Evolutionary conservation across 257 asterid genomes (phyloP), one percentile per base, ranked within the genome.

Genomic region (Verbascum thapsus): DNA sequence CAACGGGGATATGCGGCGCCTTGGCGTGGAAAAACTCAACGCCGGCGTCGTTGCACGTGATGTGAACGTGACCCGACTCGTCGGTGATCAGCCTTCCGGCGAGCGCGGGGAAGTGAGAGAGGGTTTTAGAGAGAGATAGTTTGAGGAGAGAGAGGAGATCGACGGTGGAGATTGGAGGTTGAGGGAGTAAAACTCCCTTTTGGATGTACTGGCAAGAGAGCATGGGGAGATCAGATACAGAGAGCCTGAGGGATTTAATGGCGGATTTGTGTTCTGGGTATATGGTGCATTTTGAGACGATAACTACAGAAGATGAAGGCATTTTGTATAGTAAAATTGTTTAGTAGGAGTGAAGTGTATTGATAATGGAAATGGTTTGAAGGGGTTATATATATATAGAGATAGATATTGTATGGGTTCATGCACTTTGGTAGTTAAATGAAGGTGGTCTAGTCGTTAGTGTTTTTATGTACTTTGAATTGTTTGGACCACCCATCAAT

Each of bases 141-240:
- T 86, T 80, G 74, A 92, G 81, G 68, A 74, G 86, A 13, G 90
- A 58, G 48, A 88, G 57, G 37, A 88, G 95, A 8, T 69, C 71
- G 17, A 51, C 30, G 52, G 85, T 40, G 47, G 80, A 68, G 30
- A 78, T 72, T 0, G 88, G 81, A 1, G 92, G 84, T 11, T 67
- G 56, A 0, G 96, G 83, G 2, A 92, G 79, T 8, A 92, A 78
- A 9, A 87, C 94, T 1, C 98, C 98, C 57, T 92, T 92, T 43
- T 92, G 98, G 23, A 92, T 92, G 78, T 92, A 92, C 3, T 92
- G 98, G 10, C 96, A 86, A 1, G 98, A 92, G 51, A 92, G 90
- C 98, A 92, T 92, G 17, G 98, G 95, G 23, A 92, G 94, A 66
- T 92, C 98, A 40, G 98, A 92, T 0, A 89, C 97, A 39, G 98